Base-by-base conservation (phyloP, 140 eudicot species). In the Stevia rebaudiana region DNA sequence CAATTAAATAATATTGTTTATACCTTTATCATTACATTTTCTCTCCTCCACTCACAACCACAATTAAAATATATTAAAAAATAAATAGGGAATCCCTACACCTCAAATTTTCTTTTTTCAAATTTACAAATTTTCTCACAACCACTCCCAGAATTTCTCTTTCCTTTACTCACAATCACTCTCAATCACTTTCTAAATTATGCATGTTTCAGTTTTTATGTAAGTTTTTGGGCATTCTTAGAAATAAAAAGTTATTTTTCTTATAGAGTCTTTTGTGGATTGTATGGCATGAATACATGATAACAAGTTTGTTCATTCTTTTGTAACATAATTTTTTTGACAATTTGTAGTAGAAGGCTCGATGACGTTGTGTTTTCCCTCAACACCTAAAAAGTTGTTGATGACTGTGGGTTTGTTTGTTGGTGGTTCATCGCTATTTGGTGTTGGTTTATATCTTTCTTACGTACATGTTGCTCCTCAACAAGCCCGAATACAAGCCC, bases 401-500 rank as follows among this genome's bases (percentile, higher is more conserved):
- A 65, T 74, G 76, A 84, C 91, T 0, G 50, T 78, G 6, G 90
- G 83, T 13, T 49, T 66, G 73, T 90, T 90, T 61, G 25, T 90
- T 16, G 73, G 76, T 6, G 94, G 95, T 44, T 74, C 75, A 11
- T 67, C 84, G n/a, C 50, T 87, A 19, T 87, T 90, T 68, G 90
- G 63, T 15, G 79, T 68, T 70, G 94, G 97, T 64, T 56, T 82
- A 76, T 85, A 90, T 82, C 88, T 83, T 63, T 90, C 86, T 1
- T 69, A 90, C 60, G 82, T 74, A 37, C 78, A 87, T 67, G 73
- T 77, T 66, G 95, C 91, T 15, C 97, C 95, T 63, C 95, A 87
- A 70, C 91, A 87, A 82, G 95, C 97, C 73, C 79, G 91, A 60
- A 74, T 79, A 61, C 57, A 84, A 79, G 94, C 91, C 53, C 84